phyloP scores from a whole-genome alignment of 83 land plant genomes.

The Thuja plicata region DNA sequence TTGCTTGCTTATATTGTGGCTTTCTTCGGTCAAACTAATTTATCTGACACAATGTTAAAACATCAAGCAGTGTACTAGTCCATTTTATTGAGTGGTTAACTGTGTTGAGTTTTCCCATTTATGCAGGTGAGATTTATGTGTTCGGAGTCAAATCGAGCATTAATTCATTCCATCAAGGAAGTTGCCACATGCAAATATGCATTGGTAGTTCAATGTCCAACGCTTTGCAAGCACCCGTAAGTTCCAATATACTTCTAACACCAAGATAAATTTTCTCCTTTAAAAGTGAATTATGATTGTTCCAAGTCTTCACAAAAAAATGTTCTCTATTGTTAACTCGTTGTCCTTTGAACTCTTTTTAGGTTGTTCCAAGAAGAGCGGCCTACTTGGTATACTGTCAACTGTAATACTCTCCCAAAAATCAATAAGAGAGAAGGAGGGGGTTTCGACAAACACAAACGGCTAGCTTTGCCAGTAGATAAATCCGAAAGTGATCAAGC shows the following conservation, averaged over 20 bases:
- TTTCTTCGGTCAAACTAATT: neutral
- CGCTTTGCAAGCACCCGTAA: constrained; percentile 97
- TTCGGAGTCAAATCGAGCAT: constrained; percentile 64
- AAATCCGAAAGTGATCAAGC: neutral
- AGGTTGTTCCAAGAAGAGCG: constrained; percentile 86
- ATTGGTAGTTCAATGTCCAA: constrained; percentile 75
- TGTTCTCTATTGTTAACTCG: neutral
- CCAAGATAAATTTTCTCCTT: neutral
- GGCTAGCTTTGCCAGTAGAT: constrained; percentile 8
- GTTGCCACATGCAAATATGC: constrained; percentile 96
- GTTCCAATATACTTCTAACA: constrained; percentile 23
- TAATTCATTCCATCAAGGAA: constrained; percentile 92
- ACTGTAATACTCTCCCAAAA: constrained; percentile 64
- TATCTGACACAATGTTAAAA: neutral
- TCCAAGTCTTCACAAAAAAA: neutral
- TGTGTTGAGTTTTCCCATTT: neutral
- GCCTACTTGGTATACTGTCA: constrained; percentile 69
- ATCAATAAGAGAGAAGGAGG: constrained; percentile 12
- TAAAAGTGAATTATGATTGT: neutral
- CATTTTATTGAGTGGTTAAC: neutral
- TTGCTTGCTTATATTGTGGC: constrained; percentile 1
- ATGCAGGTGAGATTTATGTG: constrained; percentile 95
- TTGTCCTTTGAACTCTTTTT: constrained; percentile 15
- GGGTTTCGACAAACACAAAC: neutral
- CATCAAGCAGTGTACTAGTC: too few species aligned